phyloP scores from a whole-genome alignment of 192 early-diverging fungal genomes.

The Rhizoclosmatium globosum region DNA sequence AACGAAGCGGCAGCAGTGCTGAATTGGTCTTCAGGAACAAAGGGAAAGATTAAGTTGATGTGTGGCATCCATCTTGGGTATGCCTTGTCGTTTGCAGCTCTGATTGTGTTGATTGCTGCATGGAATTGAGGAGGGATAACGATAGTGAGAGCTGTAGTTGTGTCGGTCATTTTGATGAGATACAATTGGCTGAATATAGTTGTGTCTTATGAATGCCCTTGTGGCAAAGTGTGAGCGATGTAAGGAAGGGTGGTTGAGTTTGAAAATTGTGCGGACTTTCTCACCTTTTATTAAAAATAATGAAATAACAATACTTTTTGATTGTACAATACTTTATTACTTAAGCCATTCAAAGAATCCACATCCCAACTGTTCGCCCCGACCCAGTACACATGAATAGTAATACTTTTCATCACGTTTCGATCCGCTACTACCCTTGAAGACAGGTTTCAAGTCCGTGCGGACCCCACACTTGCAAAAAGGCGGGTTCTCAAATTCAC shows the following conservation, averaged over 20 bases:
- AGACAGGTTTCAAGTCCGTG: conserved; percentile 50
- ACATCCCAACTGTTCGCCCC: conserved; percentile 38
- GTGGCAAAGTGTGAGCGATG: too few species aligned
- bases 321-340: too few species aligned
- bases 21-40: not conserved
- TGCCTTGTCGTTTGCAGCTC: not conserved
- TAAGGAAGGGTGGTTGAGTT: too few species aligned
- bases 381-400: conserved; percentile 23
- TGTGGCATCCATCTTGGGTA: conserved; percentile 12
- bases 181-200: too few species aligned
- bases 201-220: too few species aligned
- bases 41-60: conserved; percentile 11
- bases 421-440: conserved; percentile 34
- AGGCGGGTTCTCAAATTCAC: conserved; percentile 47
- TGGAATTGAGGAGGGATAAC: not conserved
- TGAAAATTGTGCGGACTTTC: too few species aligned
- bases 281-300: too few species aligned
- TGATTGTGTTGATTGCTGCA: conserved; percentile 6
- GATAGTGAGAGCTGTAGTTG: not conserved
- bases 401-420: conserved; percentile 36
- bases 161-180: not conserved
- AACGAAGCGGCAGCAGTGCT: not conserved
- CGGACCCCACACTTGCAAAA: conserved; percentile 49
- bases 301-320: too few species aligned
- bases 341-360: conserved; percentile 48